Conservation (phyloP, 495 filamentous ascomycete genomes). For the Talaromyces wortmannii region DNA sequence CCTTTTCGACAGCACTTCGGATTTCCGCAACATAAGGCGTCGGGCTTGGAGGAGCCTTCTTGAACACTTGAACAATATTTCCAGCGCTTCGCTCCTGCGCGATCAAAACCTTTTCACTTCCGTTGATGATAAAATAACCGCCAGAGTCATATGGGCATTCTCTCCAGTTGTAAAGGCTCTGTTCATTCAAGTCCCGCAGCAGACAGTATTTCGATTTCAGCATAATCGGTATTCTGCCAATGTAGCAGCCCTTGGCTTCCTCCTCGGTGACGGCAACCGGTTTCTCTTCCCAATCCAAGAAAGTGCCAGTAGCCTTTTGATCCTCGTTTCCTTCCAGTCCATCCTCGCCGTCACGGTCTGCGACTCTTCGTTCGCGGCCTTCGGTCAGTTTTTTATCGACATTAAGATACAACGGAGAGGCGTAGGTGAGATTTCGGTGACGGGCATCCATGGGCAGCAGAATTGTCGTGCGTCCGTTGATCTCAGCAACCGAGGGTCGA, state of each 20-base stretch:
- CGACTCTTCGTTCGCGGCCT: constrained; percentile 66
- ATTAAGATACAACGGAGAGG: constrained; percentile 78
- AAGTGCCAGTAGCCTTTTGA: constrained; percentile 34
- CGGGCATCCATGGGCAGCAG: constrained; percentile 90
- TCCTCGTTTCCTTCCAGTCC: constrained; percentile 36
- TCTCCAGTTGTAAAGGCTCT: constrained; percentile 75
- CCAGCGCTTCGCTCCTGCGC: constrained; percentile 95
- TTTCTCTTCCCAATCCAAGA: constrained; percentile 44
- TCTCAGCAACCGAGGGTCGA: constrained; percentile 81
- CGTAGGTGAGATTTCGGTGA: constrained; percentile 90
- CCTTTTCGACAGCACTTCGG: constrained; percentile 92
- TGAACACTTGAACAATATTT: constrained; percentile 98
- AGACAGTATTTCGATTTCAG: constrained; percentile 92
- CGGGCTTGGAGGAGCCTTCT: constrained; percentile 81
- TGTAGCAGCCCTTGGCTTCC: constrained; percentile 65
- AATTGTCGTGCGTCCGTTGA: constrained; percentile 74
- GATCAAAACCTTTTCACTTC: constrained; percentile 98
- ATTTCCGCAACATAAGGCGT: constrained; percentile 94
- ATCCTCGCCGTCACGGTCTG: constrained; percentile 43
- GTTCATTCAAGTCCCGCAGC: constrained; percentile 70
- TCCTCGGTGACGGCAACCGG: constrained; percentile 53
- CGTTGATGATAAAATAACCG: constrained; percentile 98
- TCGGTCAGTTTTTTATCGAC: constrained; percentile 74
- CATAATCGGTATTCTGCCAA: constrained; percentile 96
- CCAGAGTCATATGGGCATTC: constrained; percentile 98